Conservation (phyloP, 2,329 filamentous ascomycete genomes). For the Fulvia fulva region DNA sequence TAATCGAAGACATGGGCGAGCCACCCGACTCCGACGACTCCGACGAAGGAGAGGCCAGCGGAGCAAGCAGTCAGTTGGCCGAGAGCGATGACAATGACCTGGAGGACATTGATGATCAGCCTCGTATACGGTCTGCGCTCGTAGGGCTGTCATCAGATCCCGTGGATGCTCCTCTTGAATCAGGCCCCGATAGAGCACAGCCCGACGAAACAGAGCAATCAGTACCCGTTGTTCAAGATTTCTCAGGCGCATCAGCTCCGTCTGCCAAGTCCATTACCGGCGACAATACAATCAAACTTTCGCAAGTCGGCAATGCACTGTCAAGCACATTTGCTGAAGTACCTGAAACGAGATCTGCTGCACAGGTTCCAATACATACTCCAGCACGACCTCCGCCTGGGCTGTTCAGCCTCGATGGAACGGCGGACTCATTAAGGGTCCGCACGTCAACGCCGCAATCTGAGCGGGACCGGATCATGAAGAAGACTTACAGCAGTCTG, state of each 20-base stretch:
- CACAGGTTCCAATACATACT: background rate
- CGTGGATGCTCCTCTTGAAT: no score
- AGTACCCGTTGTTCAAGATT: background rate
- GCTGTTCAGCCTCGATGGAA: slow-evolving; percentile 19
- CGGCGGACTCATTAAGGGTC: slow-evolving; percentile 5
- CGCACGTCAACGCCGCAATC: slow-evolving; percentile 25
- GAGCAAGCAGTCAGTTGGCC: background rate
- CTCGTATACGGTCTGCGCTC: background rate
- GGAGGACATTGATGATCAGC: slow-evolving; percentile 1
- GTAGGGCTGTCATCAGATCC: background rate
- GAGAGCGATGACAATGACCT: slow-evolving; percentile 10
- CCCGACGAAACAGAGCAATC: no score
- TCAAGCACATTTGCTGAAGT: background rate
- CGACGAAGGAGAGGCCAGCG: slow-evolving; percentile 8
- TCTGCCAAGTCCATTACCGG: background rate
- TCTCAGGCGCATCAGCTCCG: background rate
- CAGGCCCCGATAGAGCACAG: background rate
- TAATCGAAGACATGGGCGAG: slow-evolving; percentile 21
- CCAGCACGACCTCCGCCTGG: slow-evolving; percentile 10
- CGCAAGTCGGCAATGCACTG: background rate
- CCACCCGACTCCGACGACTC: slow-evolving; percentile 8
- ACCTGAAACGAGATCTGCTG: background rate
- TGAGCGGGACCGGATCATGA: slow-evolving; percentile 29
- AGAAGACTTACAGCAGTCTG: slow-evolving; percentile 28
- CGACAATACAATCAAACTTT: background rate